Conservation (phyloP, 2,329 filamentous ascomycete genomes). For the Aspergillus proliferans region DNA sequence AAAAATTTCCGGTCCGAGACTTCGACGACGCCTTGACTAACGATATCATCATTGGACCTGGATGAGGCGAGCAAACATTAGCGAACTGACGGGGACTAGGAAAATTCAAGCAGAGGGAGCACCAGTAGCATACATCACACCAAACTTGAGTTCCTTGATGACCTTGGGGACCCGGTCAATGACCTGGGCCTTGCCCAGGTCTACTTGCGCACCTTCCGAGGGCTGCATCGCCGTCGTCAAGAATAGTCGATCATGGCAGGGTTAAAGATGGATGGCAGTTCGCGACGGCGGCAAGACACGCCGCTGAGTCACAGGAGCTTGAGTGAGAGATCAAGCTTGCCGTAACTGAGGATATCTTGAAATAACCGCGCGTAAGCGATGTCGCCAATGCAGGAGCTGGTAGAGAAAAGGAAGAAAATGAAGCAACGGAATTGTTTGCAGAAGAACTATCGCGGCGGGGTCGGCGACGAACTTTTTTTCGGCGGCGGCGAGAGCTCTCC, state of each 20-base stretch:
- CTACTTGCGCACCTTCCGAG: conserved; percentile 41
- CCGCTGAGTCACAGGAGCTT: conserved; percentile 1
- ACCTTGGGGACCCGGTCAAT: conserved; percentile 82
- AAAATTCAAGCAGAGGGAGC: not conserved
- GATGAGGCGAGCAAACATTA: conserved; percentile 2
- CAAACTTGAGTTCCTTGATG: conserved; percentile 90
- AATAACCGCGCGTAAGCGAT: no score
- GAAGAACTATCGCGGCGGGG: conserved; percentile 16
- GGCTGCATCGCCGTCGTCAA: conserved; percentile 36
- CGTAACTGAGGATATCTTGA: not conserved
- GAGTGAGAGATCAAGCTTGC: not conserved
- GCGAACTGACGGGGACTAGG: not conserved
- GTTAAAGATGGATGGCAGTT: conserved; percentile 17
- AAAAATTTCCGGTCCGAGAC: conserved; percentile 92
- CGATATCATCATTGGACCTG: conserved; percentile 86
- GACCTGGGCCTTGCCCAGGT: conserved; percentile 72
- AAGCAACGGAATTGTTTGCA: conserved; percentile 9
- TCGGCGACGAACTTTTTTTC: conserved; percentile 18
- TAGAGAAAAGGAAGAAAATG: conserved; percentile 2
- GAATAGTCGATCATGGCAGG: conserved; percentile 29
- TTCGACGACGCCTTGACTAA: conserved; percentile 90
- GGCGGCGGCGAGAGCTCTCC: no score
- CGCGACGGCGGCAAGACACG: conserved; percentile 12
- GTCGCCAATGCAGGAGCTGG: not conserved
- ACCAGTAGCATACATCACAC: conserved; percentile 62